Base-by-base conservation (phyloP, 306 rosid genomes). In the Citrullus amarus region DNA sequence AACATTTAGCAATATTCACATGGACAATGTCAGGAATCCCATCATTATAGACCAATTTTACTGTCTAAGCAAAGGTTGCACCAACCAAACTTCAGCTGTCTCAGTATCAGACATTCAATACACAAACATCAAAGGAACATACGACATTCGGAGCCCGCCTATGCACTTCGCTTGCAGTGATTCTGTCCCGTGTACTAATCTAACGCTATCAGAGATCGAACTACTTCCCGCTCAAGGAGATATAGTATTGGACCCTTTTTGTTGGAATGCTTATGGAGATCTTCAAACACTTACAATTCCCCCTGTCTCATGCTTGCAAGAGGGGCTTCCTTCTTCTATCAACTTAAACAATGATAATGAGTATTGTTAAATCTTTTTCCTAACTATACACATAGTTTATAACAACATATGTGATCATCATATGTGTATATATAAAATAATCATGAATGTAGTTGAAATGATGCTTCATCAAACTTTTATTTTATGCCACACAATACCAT, bases 1-100 rank as follows among this genome's bases (percentile, higher is more conserved):
- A 68, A 82, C 72, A 4, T 85, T 83, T 77, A 73, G 60, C 8
- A 83, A 78, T 70, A 85, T 88, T 15, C 13, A 55, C 43, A 85
- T 85, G 86, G 89, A 88, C 63, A 80, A 16, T 1, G 89, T 88
- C 39, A 79, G 88, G 4, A 87, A 88, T 38, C 89, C 93, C 4
- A 88, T 91, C 32, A 84, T 86, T 63, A 84, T 91, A 68, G 86
- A 88, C 80, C 96, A 91, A 79, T 91, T 76, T 76, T 87, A 91
- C 67, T 91, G 96, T n/a, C 79, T 80, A 74, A 44, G 77, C 22
- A 86, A 84, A 82, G 61, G 59, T 9, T 91, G 96, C 46, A 34
- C 60, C 34, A 90, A 87, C 83, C 96, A 88, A 48, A 90, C 90
- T 20, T 74, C 88, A 10, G 92, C 93, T 6, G 84, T 90, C 6